phyloP scores from a whole-genome alignment of 2,329 filamentous ascomycete genomes.

The Penicillium olsonii region DNA sequence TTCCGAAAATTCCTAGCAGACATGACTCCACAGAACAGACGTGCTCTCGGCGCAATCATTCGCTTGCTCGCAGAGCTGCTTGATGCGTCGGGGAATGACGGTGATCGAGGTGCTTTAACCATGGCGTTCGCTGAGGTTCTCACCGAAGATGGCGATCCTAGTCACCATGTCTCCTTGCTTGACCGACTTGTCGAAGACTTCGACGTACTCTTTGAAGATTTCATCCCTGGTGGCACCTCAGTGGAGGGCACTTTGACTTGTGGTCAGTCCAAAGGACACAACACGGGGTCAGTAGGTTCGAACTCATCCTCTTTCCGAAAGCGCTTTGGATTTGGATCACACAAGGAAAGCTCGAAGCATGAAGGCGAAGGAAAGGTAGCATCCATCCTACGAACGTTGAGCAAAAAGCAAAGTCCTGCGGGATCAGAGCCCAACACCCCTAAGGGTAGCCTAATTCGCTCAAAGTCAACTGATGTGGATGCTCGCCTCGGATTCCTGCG shows the following conservation, averaged over 20 bases:
- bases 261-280: slow-evolving; percentile 62
- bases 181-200: slow-evolving; percentile 89
- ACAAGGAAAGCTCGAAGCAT: slow-evolving; percentile 76
- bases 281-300: slow-evolving; percentile 75
- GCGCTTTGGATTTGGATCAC: slow-evolving; percentile 78
- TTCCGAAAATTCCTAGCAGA: slow-evolving; percentile 56
- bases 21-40: slow-evolving; percentile 61
- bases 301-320: slow-evolving; percentile 83
- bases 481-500: slow-evolving; percentile 49
- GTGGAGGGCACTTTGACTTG: slow-evolving; percentile 47
- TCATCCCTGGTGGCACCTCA: slow-evolving; percentile 47
- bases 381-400: slow-evolving; percentile 84
- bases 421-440: slow-evolving; percentile 68
- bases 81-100: slow-evolving; percentile 87
- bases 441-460: slow-evolving; percentile 66
- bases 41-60: slow-evolving; percentile 80
- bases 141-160: slow-evolving; percentile 72
- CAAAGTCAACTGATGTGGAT: slow-evolving; percentile 76
- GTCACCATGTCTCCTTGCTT: slow-evolving; percentile 82
- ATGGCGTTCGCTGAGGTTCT: slow-evolving; percentile 86
- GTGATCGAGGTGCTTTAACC: slow-evolving; percentile 83
- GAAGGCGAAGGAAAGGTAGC: slow-evolving; percentile 68
- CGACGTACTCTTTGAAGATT: slow-evolving; percentile 80
- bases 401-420: slow-evolving; percentile 71
- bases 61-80: slow-evolving; percentile 84